Percentiles rank a stretch among this genome's conserved stretches.
phyloP scores from a whole-genome alignment of 1,284 basidiomycete species.

The Exobasidium rhododendri region DNA sequence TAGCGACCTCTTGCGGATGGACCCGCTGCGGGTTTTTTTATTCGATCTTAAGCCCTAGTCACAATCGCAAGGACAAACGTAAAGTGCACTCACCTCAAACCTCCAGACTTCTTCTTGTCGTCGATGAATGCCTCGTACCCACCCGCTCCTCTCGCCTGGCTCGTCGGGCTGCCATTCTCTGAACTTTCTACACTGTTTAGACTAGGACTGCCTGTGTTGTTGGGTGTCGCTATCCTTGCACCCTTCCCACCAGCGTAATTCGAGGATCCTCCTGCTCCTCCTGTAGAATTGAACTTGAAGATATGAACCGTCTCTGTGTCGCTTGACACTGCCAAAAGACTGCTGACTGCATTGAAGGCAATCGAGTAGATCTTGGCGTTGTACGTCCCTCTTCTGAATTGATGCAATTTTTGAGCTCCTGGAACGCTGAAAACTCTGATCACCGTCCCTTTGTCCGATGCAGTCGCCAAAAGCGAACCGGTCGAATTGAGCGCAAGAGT shows the following conservation, averaged over 20 bases:
- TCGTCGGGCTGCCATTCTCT: conserved; percentile 15
- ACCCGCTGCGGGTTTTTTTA: conserved; percentile 13
- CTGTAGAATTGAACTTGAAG: conserved; percentile 69
- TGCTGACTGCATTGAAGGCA: conserved; percentile 82
- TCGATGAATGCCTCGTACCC: conserved; percentile 56
- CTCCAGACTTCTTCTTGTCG: conserved; percentile 38
- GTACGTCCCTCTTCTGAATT: conserved; percentile 85
- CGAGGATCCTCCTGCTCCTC: conserved; percentile 13
- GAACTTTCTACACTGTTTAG: conserved; percentile 21
- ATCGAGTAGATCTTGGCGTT: conserved; percentile 84
- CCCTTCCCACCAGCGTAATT: conserved; percentile 18
- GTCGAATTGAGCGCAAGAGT: conserved; percentile 79
- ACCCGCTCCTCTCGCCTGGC: conserved; percentile 25
- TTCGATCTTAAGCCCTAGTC: not conserved
- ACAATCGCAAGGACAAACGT: not conserved
- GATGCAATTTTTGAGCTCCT: conserved; percentile 85
- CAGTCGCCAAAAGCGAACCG: conserved; percentile 87
- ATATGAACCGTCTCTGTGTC: conserved; percentile 97
- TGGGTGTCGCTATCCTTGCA: not conserved
- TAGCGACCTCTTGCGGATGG: conserved; percentile 64
- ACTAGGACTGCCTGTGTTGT: conserved; percentile 11
- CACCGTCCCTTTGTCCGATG: conserved; percentile 93
- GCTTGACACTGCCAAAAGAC: conserved; percentile 79
- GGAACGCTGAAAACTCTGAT: conserved; percentile 92
- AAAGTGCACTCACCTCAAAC: conserved; percentile 18